These are phyloP conservation scores for Blastobotrys persicus DNA, from an alignment of 1,139 yeast species.

Conservation along the genomic window DNA sequence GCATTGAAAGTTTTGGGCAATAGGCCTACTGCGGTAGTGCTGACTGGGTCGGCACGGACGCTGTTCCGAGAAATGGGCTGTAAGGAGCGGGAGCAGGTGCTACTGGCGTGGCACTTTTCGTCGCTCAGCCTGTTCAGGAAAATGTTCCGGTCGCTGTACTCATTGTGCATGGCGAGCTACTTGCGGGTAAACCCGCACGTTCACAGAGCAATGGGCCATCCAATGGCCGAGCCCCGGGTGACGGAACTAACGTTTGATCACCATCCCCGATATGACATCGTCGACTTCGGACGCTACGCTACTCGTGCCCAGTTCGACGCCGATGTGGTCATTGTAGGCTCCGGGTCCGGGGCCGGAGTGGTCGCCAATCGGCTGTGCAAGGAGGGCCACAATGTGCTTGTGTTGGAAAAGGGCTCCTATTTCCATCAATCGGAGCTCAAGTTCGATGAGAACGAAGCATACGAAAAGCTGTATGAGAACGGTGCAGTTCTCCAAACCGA, in stretches of 20 bases:
- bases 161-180: constrained; percentile 18
- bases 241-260: constrained; percentile 12
- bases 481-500: constrained; percentile 41
- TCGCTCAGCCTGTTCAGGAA: constrained; percentile 22
- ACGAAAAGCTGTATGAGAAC: constrained; percentile 43
- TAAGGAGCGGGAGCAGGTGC: constrained; percentile 21
- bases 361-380: constrained; percentile 50
- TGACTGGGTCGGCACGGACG: constrained; percentile 26
- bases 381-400: constrained; percentile 47
- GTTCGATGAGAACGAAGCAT: constrained; percentile 45
- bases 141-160: constrained; percentile 24
- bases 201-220: constrained; percentile 27
- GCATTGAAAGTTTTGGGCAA: constrained; percentile 26
- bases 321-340: constrained; percentile 53
- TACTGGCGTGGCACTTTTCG: constrained; percentile 26
- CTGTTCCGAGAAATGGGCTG: constrained; percentile 30
- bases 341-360: constrained; percentile 61
- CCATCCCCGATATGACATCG: constrained; percentile 15
- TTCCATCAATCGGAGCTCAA: constrained; percentile 41
- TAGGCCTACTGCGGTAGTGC: constrained; percentile 26
- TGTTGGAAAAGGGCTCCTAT: constrained; percentile 55
- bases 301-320: constrained; percentile 24
- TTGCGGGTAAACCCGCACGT: constrained; percentile 21
- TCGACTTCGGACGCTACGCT: constrained; percentile 22
- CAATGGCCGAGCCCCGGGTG: constrained; percentile 23